Percentiles rank a stretch among this genome's conserved stretches.
Conservation (phyloP, 768 basidiomycete genomes). For the Naganishia vaughanmartiniae region DNA sequence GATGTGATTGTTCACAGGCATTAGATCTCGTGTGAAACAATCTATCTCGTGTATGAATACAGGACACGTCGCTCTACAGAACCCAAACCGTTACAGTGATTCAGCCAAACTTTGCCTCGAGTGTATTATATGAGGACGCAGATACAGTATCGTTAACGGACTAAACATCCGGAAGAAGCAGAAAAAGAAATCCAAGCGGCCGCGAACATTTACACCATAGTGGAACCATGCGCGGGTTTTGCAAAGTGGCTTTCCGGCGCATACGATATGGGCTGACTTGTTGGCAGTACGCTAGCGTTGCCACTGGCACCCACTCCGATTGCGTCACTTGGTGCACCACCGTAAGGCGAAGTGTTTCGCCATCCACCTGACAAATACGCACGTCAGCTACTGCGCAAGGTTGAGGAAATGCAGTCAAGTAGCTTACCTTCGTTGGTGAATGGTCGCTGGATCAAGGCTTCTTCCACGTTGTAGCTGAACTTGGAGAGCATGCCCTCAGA, state of each 20-base stretch:
- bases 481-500: constrained; percentile 19
- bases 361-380: constrained; percentile 22
- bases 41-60: constrained; percentile 3
- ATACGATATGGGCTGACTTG: background rate
- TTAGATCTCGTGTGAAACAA: no score
- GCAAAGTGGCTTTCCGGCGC: constrained; percentile 11
- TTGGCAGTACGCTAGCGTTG: background rate
- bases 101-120: background rate
- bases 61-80: background rate
- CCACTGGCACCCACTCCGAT: background rate
- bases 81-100: constrained; percentile 1
- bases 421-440: constrained; percentile 40
- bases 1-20: no score
- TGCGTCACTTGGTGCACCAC: constrained; percentile 25
- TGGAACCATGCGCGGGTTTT: background rate
- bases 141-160: background rate
- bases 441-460: constrained; percentile 40
- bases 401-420: background rate
- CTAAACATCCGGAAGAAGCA: background rate
- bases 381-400: background rate
- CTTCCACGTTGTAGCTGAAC: constrained; percentile 39
- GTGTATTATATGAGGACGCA: background rate
- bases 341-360: background rate
- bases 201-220: background rate
- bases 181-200: background rate